Evolutionary conservation across 1,139 yeast genomes (phyloP), one percentile per base, ranked within the genome.

Genomic region (Yamadazyma mexicana): DNA sequence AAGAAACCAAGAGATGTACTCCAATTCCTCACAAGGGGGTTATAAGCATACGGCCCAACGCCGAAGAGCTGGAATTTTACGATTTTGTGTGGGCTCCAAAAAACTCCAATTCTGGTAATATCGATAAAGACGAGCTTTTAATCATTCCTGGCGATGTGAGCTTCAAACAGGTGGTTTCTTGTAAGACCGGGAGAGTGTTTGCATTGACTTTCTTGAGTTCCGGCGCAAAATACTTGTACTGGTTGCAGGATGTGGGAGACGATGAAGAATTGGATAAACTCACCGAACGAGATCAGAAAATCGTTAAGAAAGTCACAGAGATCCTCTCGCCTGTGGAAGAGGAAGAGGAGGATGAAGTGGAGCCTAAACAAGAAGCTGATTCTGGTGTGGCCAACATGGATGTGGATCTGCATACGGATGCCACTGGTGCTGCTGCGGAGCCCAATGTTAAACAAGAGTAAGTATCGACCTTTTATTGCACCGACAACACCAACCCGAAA

Each of bases 81-180:
- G 73, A 69, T 46, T 71, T 72, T 49, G 54, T 56, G 26, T 72
- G 77, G 77, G 43, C 64, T 22, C 73, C 76, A 32, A 71, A 69
- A 44, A 47, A 58, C 26, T 54, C 54, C 35, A 50, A 62, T 8
- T 26, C 29, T 5, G 59, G 65, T 15, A 66, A 65, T 15, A 58
- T 74, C 15, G 81, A 76, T 40, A 69, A 73, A 32, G 86, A 84
- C 41, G 94, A 86, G 52, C 70, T 89, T 49, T 75, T 89, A 50
- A 77, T 92, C 39, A 84, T 92, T 51, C 96, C 97, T 0, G 98
- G 97, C 2, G 98, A 92, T 57, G 95, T 91, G 32, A 79, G 83
- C 34, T 87, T 95, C 82, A 77, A 78, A 43, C 88, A 79, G 42
- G 79, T 89, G 33, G 66, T 73, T 38, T 80, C 91, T 17, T 85